phyloP scores from a whole-genome alignment of 2,329 filamentous ascomycete genomes.

The Fusarium denticulatum region DNA sequence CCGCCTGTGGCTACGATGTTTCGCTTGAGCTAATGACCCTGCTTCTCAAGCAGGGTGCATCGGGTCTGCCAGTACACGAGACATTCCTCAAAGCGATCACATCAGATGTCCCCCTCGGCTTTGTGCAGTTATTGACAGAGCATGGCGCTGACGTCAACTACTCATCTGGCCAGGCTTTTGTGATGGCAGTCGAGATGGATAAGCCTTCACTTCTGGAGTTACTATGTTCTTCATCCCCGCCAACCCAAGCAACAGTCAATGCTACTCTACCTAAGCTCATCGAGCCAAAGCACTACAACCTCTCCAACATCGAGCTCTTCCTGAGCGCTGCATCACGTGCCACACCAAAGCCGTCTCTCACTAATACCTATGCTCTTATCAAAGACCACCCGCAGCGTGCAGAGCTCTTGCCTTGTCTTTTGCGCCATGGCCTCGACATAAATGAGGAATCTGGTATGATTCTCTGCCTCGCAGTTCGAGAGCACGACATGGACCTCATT shows the following conservation, averaged over 20 bases:
- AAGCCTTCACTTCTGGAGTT: not conserved
- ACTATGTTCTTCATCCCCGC: not conserved
- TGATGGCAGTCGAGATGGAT: not conserved
- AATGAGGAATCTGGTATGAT: not conserved
- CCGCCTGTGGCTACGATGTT: not conserved
- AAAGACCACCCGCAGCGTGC: not conserved
- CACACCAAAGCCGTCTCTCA: not conserved
- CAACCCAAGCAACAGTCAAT: not conserved
- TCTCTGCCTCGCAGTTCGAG: not conserved
- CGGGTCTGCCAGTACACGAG: not conserved
- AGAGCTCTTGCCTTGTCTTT: not conserved
- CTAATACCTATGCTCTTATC: not conserved
- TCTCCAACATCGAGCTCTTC: not conserved
- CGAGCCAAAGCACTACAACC: not conserved
- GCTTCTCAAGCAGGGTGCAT: constrained; percentile 1
- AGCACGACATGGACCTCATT: not conserved
- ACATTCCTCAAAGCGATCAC: not conserved
- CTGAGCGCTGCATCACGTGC: not conserved
- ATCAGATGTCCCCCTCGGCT: not conserved
- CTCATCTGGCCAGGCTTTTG: not conserved
- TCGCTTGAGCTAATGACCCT: not conserved
- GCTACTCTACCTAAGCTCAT: not conserved
- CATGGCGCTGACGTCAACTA: constrained; percentile 5
- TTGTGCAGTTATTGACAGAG: not conserved
- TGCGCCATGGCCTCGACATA: not conserved